These are phyloP conservation scores for Wickerhamiella nectarea DNA, from an alignment of 805 yeast genomes.

Conservation along the genomic window DNA sequence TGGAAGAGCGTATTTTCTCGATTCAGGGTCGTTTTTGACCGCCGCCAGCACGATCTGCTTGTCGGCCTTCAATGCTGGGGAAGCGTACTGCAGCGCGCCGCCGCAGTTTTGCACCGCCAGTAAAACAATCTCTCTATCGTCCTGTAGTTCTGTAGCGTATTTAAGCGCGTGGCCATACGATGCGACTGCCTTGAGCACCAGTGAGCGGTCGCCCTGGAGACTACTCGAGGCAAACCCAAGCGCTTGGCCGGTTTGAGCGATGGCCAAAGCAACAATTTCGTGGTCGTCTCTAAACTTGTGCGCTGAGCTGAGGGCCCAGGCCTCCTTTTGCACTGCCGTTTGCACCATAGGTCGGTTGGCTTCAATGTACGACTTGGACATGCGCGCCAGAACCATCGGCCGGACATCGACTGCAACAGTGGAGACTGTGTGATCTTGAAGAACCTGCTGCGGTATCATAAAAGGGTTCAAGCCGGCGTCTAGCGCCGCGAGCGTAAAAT, in stretches of 20 bases:
- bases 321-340: neutral
- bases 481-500: neutral
- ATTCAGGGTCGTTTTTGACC: conserved; percentile 1
- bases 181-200: neutral
- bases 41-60: conserved; percentile 6
- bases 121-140: neutral
- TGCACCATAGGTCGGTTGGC: neutral
- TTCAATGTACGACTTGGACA: neutral
- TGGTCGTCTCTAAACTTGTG: neutral
- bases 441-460: neutral
- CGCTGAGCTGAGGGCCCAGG: conserved; percentile 1
- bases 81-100: conserved; percentile 3
- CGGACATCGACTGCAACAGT: neutral
- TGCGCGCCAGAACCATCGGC: neutral
- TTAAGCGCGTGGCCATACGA: conserved; percentile 1
- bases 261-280: neutral
- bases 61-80: neutral
- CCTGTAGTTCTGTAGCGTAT: conserved; percentile 1
- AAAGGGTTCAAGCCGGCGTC: neutral
- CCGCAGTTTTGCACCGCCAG: conserved; percentile 4
- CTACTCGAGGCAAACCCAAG: neutral
- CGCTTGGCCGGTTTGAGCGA: neutral
- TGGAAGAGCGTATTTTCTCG: neutral
- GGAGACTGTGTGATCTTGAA: neutral
- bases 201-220: neutral